Evolutionary conservation across 1,139 yeast species (phyloP), one percentile per base, ranked within the genome.

Genomic region (Scheffersomyces insectosa): DNA sequence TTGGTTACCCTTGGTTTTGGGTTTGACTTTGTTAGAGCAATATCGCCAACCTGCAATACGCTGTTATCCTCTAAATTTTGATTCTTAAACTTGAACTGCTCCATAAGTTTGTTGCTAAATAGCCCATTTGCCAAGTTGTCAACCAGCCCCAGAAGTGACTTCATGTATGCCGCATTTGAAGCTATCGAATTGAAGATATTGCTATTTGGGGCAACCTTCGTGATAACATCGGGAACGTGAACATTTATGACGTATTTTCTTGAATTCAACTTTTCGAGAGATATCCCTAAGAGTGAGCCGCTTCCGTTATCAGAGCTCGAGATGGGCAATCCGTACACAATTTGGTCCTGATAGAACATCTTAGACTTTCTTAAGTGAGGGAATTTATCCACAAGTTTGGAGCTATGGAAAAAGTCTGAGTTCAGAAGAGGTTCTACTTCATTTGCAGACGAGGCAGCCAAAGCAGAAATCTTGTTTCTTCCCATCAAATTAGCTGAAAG

Each of bases 211-310:
- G 63, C 30, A 2, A 71, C 34, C 37, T 55, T 57, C 3, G 76
- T 57, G 3, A 65, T 63, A 3, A 73, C 41, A 49, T 75, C 80
- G 2, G 79, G 78, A 12, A 76, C 53, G 48, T 77, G 81, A n/a
- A 77, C 45, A 42, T 70, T 69, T n/a, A 73, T 45, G 13, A 47
- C 39, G 44, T 62, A 62, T 43, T 61, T 60, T 37, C 74, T 52
- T 1, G 70, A 49, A 49, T 65, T 68, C 35, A 64, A 47, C 35
- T 63, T 62, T 38, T 66, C 72, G 31, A 70, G 44, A 0, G 77
- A 72, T 1, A 73, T 49, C 0, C 63, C 75, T 14, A 31, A n/a
- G n/a, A 31, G 20, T 14, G 34, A 31, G 20, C 20, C 23, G 4
- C 13, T 12, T 15, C 14, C n/a, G 13, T 8, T 13, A 5, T 12